These are phyloP conservation scores for Stentor roeselii DNA, from an alignment of 73 alveolate genomes.

Conservation along the genomic window DNA sequence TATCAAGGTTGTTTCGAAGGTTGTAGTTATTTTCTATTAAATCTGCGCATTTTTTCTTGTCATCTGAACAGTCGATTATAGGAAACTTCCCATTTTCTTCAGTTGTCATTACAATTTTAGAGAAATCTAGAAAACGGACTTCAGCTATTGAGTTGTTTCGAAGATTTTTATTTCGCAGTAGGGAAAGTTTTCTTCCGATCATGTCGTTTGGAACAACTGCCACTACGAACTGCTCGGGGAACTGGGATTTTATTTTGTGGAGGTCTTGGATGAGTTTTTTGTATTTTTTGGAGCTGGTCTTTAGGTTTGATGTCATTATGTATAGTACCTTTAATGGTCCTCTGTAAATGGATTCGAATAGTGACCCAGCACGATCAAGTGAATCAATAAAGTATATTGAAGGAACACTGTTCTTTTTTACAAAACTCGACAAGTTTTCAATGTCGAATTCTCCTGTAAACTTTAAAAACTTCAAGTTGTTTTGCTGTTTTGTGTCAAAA, in stretches of 20 bases:
- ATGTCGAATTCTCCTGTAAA: background rate
- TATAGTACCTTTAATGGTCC: conserved; percentile 10
- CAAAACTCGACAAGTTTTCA: background rate
- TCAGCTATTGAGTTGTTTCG: background rate
- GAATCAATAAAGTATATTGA: background rate
- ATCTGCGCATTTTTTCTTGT: background rate
- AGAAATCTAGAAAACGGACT: background rate
- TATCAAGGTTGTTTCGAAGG: background rate
- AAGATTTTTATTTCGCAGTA: background rate
- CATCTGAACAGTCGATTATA: background rate
- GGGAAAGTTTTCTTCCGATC: background rate
- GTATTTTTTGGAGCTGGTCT: background rate
- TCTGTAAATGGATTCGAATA: background rate
- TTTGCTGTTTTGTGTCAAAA: background rate
- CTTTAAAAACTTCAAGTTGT: background rate
- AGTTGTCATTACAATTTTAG: background rate
- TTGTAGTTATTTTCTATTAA: background rate
- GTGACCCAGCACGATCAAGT: background rate
- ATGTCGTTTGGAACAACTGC: background rate
- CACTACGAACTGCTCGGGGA: background rate
- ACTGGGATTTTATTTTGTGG: background rate
- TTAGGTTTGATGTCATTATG: background rate
- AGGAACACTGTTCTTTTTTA: background rate
- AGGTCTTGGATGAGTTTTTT: background rate
- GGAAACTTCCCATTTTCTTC: conserved; percentile 6